Percentiles rank a stretch among this genome's conserved stretches.
These are phyloP conservation scores for Rhodotorula sp. DNA, from an alignment of 1,284 basidiomycete species.

Conservation along the genomic window DNA sequence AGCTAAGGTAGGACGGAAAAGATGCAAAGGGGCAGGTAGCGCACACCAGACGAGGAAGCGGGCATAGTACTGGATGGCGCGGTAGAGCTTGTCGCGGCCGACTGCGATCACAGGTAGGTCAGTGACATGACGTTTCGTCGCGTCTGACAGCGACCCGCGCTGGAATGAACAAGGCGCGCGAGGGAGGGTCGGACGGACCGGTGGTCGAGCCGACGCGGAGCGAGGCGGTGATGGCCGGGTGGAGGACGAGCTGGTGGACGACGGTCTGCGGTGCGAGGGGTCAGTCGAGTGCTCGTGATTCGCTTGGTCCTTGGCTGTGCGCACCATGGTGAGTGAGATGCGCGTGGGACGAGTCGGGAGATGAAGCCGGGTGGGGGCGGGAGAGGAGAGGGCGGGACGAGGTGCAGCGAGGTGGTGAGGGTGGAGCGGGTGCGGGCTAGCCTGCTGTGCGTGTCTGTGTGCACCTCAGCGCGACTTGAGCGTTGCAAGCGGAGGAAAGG, in stretches of 20 bases:
- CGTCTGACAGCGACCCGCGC: too few species aligned
- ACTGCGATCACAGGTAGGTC: too few species aligned
- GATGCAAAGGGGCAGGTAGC: background rate
- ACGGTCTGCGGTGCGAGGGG: conserved; percentile 22
- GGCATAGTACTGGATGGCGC: conserved; percentile 86
- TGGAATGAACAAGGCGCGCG: background rate
- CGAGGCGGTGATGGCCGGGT: conserved; percentile 73
- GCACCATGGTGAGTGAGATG: background rate
- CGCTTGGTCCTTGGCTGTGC: background rate
- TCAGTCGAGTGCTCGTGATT: background rate
- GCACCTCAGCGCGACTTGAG: too few species aligned
- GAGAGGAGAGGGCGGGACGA: background rate
- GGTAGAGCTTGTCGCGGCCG: conserved; percentile 87
- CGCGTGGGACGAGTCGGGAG: background rate
- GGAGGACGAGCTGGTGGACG: conserved; percentile 68
- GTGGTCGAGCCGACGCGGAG: conserved; percentile 79
- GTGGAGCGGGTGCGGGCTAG: background rate
- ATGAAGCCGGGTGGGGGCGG: conserved; percentile 6
- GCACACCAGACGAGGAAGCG: conserved; percentile 82
- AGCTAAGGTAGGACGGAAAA: background rate
- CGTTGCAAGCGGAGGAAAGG: too few species aligned
- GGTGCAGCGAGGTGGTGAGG: background rate
- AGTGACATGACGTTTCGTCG: too few species aligned
- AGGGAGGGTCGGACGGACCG: conserved; percentile 32
- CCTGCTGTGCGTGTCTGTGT: too few species aligned